Base-by-base conservation (phyloP, 169 alveolate species). In the Cryptosporidium bovis region DNA sequence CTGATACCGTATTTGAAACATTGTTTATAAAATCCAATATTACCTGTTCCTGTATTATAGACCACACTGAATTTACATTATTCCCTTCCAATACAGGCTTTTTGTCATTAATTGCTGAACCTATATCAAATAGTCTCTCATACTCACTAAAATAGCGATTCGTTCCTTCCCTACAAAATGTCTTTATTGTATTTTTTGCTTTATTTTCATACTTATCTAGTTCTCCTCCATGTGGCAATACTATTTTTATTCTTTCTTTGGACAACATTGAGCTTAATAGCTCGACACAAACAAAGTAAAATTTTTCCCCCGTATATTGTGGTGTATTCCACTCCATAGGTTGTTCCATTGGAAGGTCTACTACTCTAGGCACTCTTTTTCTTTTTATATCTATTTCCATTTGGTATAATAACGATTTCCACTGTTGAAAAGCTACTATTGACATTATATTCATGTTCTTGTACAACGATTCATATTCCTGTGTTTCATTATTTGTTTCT, bases 241-340 rank as follows among this genome's bases (percentile, higher is more conserved):
- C 55, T 16, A 77, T 44, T 33, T 56, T 34, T 13, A 36, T 56
- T 50, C 64, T 77, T 16, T 53, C 40, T n/a, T 62, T 51, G 7
- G 71, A 60, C 13, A 77, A 34, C 51, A 77, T 27, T 27, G 87
- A 77, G 20, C 71, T 51, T 16, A 77, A 13, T 7, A 77, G 8
- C 36, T 77, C 87, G 16, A 77, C 64, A 62, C 87, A 77, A 44
- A 77, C 87, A 77, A 77, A 77, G 3, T 58, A 44, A 60, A 77
- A 77, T 60, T 77, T 77, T 18, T 77, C 87, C 44, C 87, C 56
- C 31, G 69, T 44, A 66, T 77, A 77, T 44, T 77, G 87, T 7
- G 87, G 87, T 3, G 87, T 77, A 33, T 77, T 77, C 87, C 87
- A 77, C 31, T 77, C 87, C 15, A 20, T 60, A 31, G 87, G 87